Conservation (phyloP, 2,329 filamentous ascomycete genomes). For the Xylaria sp. region DNA sequence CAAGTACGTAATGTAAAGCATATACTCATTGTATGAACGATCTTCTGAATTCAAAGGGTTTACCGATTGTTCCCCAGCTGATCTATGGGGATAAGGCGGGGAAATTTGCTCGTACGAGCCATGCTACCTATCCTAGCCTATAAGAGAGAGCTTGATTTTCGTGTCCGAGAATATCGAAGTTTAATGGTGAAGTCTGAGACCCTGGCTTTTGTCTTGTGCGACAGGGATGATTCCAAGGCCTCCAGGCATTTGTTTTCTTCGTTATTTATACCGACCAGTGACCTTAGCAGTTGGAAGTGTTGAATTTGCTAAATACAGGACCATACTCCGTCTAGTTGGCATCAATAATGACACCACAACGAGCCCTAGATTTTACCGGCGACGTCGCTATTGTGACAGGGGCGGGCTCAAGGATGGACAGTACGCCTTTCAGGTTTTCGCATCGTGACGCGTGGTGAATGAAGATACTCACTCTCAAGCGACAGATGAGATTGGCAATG, state of each 20-base stretch:
- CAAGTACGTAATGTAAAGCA: too few relatives aligned
- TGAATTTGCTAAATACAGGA: background rate
- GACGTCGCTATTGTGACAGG: slow-evolving; percentile 44
- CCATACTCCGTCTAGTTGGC: background rate
- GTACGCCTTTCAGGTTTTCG: slow-evolving; percentile 18
- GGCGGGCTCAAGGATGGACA: slow-evolving; percentile 39
- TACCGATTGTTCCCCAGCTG: too few relatives aligned
- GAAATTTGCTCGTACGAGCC: too few relatives aligned
- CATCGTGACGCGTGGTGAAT: background rate
- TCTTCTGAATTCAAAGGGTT: too few relatives aligned
- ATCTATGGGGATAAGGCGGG: too few relatives aligned
- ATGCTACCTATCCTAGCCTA: too few relatives aligned
- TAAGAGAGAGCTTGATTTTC: too few relatives aligned
- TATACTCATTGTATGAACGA: too few relatives aligned
- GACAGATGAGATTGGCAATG: slow-evolving; percentile 28
- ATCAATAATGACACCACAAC: slow-evolving; percentile 20
- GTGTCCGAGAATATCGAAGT: background rate
- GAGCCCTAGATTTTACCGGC: slow-evolving; percentile 37
- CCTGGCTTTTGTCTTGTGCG: too few relatives aligned
- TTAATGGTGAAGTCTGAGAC: too few relatives aligned
- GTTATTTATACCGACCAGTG: background rate
- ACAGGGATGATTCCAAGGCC: too few relatives aligned
- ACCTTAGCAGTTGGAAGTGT: background rate
- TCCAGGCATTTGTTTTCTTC: background rate
- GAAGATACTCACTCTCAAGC: background rate